Evolutionary conservation across 2,329 filamentous ascomycete genomes (phyloP), one percentile per base, ranked within the genome.

Genomic region (Clarireedia paspali): DNA sequence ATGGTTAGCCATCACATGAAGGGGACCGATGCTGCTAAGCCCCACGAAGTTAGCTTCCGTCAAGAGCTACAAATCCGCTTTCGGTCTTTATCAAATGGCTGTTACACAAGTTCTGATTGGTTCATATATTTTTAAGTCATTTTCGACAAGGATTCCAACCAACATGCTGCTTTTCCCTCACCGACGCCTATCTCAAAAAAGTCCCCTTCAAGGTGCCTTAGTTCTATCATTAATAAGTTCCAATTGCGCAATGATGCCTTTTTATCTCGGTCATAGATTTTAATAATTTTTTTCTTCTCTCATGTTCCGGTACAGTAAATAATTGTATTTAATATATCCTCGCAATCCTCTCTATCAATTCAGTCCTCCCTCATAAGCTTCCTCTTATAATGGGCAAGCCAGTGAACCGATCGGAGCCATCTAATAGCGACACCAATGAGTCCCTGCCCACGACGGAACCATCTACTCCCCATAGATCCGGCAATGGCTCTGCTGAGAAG

Each of bases 401-500:
- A n/a, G 27, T 24, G 26, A 15, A 30, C 23, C 10, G 15, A 14
- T 26, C 20, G 27, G 24, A 47, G 10, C n/a, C 44, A 5, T 26
- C 44, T n/a, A n/a, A 47, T n/a, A 14, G n/a, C 5, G 12, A 24
- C 23, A n/a, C 24, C 12, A 36, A 48, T n/a, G 23, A 9, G 6
- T 42, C 45, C 5, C 53, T 55, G 23, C 30, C 54, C 30, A 56
- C 48, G 15, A 56, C 40, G n/a, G 42, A 44, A 6, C 30, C 27
- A 14, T 47, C 59, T 47, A 54, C 58, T 4, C 54, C 59, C 9
- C 53, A 49, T 39, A 26, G 38, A 39, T 55, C 58, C 15, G 45
- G 57, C 3, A 53, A 53, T 47, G 39, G 14, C n/a, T 63, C 52
- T 7, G 49, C 54, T 3, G 51, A 47, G 38, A 62, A 60, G 23